Evolutionary conservation across 1,284 basidiomycete species (phyloP), one percentile per base, ranked within the genome.

Genomic region (Melampsora americana): DNA sequence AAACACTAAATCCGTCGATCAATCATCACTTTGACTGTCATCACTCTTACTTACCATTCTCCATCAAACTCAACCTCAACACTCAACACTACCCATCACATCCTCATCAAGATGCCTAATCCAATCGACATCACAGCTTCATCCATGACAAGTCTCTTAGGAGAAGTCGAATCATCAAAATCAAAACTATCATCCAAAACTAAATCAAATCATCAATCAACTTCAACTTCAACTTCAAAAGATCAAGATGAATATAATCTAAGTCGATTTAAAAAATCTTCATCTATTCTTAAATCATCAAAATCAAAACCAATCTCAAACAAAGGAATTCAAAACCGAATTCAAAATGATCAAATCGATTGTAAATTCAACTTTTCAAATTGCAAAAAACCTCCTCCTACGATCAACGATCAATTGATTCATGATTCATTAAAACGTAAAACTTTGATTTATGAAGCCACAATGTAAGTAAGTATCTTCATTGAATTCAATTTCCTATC

Each of bases 91-190:
- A n/a, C n/a, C n/a, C n/a, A n/a, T n/a, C n/a, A n/a, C n/a, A n/a
- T n/a, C n/a, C n/a, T n/a, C n/a, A n/a, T n/a, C n/a, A n/a, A 23
- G 2, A 71, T 72, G 69, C 61, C 69, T 5, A 72, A 72, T 28
- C 42, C 5, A 60, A 72, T 72, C 61, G 69, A 72, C 4, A 66
- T 73, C 14, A 66, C 71, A 26, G 71, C 71, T 26, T 66, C 71
- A 6, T 73, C 71, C 1, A 73, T 73, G 71, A 73, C 64, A 7
- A 50, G 62, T 50, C 35, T 73, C 6, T 20, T 73, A 18, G 71
- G 71, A 14, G 71, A 62, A 23, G 71, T 73, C 32, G 71, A 73
- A 30, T 62, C 46, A 32, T 66, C 71, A 1, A 73, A 73, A 53
- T 26, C 60, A 14, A 35, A 26, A 14, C 42, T 46, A 59, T 42